Percentiles rank a stretch among this genome's conserved stretches.
Evolutionary conservation across 768 basidiomycete genomes (phyloP).

Genomic region (Lactarius sp.): DNA sequence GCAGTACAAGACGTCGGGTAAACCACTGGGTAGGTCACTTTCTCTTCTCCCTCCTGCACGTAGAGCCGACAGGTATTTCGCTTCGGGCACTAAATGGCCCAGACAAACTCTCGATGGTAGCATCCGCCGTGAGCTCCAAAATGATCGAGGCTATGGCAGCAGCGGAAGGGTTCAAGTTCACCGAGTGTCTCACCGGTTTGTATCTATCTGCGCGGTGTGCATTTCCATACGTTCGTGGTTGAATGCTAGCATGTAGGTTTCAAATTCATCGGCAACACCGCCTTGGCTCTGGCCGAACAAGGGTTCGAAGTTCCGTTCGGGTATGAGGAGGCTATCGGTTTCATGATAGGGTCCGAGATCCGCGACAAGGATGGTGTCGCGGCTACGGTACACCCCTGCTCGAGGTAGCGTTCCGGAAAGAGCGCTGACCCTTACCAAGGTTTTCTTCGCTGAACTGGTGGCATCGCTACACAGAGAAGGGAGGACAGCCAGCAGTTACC

Average conservation of each 20-base stretch:
- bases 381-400: constrained; percentile 50
- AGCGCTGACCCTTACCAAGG: constrained; percentile 36
- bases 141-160: constrained; percentile 78
- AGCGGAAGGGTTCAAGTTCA: constrained; percentile 75
- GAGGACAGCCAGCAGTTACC: constrained; percentile 49
- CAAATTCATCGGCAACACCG: constrained; percentile 87
- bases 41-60: neutral
- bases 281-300: constrained; percentile 53
- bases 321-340: constrained; percentile 92
- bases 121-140: constrained; percentile 87
- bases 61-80: neutral
- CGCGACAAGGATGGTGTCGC: constrained; percentile 87
- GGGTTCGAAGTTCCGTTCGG: constrained; percentile 72
- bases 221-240: constrained; percentile 10
- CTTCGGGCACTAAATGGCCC: constrained; percentile 36
- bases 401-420: neutral
- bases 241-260: constrained; percentile 48
- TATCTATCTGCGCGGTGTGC: neutral
- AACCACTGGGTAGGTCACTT: constrained; percentile 37
- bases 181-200: constrained; percentile 81
- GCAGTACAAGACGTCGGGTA: constrained; percentile 42
- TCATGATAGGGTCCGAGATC: constrained; percentile 76
- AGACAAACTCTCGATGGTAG: constrained; percentile 76
- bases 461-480: constrained; percentile 46
- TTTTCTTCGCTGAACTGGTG: constrained; percentile 66